Percentiles rank a stretch among this genome's conserved stretches.
These are phyloP conservation scores for Asterochloris erici DNA, from an alignment of 139 green algal species.

Conservation along the genomic window DNA sequence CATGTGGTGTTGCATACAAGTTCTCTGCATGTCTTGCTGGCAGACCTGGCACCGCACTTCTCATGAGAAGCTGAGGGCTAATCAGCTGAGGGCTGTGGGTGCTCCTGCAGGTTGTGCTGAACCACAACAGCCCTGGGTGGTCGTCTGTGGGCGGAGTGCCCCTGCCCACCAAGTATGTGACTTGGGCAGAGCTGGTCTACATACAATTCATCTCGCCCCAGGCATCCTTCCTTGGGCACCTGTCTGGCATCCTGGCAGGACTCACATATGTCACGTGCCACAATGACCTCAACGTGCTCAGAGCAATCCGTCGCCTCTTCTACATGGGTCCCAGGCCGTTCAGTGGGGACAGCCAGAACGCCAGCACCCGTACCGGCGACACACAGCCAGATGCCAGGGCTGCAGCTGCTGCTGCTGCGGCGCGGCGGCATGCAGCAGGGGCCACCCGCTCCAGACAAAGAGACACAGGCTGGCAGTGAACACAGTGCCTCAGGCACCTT, in stretches of 20 bases:
- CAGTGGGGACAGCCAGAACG: no score
- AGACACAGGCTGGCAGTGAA: no score
- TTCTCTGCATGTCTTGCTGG: neutral
- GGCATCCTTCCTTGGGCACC: conserved; percentile 68
- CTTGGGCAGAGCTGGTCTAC: conserved; percentile 69
- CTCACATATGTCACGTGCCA: conserved; percentile 44
- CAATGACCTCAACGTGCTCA: no score
- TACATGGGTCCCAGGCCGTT: no score
- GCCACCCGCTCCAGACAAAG: no score
- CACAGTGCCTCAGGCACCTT: no score
- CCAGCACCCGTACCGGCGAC: no score
- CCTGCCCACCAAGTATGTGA: conserved; percentile 67
- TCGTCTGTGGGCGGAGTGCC: conserved; percentile 41
- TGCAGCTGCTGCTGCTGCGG: no score
- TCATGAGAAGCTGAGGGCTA: no score
- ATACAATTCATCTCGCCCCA: conserved; percentile 54
- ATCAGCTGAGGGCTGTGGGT: neutral
- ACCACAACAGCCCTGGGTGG: conserved; percentile 35
- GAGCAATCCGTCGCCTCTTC: no score
- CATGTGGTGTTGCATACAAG: neutral
- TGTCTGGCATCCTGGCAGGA: conserved; percentile 70
- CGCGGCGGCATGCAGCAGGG: no score
- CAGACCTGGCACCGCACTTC: neutral
- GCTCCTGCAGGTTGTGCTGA: conserved; percentile 48
- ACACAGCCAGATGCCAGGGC: no score